Evolutionary conservation across 139 green algal species (phyloP).

Genomic region (Trebouxia sp.): DNA sequence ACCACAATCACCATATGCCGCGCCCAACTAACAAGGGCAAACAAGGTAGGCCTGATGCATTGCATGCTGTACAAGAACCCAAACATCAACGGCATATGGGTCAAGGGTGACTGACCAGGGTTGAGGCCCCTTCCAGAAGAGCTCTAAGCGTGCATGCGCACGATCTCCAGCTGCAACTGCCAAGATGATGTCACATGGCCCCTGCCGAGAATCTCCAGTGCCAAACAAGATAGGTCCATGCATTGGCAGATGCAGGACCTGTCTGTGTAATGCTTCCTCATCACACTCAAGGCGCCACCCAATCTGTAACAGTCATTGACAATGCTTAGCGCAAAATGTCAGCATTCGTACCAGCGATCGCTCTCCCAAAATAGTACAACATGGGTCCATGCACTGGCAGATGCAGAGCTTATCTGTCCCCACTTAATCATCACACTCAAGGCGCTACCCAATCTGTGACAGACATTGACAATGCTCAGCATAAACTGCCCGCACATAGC

Average conservation of each 20-base stretch:
- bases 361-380: neutral
- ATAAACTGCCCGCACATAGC: neutral
- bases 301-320: neutral
- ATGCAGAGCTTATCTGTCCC: neutral
- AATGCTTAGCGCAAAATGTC: neutral
- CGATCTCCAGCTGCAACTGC: slow-evolving; percentile 39
- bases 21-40: too few relatives aligned
- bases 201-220: slow-evolving; percentile 6
- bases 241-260: slow-evolving; percentile 30
- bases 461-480: neutral
- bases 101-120: neutral
- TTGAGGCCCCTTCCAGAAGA: slow-evolving; percentile 6
- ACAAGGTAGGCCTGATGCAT: neutral
- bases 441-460: neutral
- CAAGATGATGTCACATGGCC: slow-evolving; percentile 41
- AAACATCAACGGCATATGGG: neutral
- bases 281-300: neutral
- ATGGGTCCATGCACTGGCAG: slow-evolving; percentile 21
- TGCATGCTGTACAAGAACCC: neutral
- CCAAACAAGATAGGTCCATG: slow-evolving; percentile 9
- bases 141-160: slow-evolving; percentile 44
- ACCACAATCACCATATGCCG: too few relatives aligned
- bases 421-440: neutral
- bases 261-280: neutral
- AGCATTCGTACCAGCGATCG: neutral